phyloP scores from a whole-genome alignment of 2,329 filamentous ascomycete genomes.

The Curvularia sp. region DNA sequence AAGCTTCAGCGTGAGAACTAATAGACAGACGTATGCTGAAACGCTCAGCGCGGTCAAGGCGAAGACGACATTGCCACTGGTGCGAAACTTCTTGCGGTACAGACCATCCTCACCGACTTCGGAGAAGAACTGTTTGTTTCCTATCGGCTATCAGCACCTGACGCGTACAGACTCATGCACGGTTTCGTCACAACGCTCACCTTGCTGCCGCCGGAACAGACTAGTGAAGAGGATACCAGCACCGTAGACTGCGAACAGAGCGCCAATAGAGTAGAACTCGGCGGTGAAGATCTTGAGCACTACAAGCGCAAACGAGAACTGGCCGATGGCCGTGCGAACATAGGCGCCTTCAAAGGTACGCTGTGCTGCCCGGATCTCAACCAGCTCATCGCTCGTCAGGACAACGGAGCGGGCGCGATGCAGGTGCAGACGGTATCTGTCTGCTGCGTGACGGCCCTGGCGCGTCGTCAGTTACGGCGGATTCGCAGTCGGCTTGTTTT shows the following conservation, averaged over 20 bases:
- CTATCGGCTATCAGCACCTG: conserved; percentile 30
- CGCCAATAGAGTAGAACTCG: conserved; percentile 97
- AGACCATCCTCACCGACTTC: conserved; percentile 66
- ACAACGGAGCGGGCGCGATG: conserved; percentile 86
- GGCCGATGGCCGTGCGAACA: conserved; percentile 89
- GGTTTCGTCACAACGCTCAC: conserved; percentile 21
- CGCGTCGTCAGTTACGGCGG: conserved; percentile 1
- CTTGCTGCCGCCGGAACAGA: conserved; percentile 85
- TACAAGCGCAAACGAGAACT: conserved; percentile 94
- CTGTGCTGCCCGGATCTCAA: conserved; percentile 93
- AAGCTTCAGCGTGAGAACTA: conserved; percentile 65
- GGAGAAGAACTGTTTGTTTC: conserved; percentile 91
- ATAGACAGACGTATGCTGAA: conserved; percentile 66
- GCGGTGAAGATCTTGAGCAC: conserved; percentile 96
- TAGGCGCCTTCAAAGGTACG: conserved; percentile 98
- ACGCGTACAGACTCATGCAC: not conserved
- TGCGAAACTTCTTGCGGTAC: conserved; percentile 68
- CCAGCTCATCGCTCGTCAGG: conserved; percentile 82
- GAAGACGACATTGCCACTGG: conserved; percentile 71
- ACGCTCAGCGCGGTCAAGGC: conserved; percentile 68
- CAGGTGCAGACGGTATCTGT: conserved; percentile 78
- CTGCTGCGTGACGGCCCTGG: conserved; percentile 67
- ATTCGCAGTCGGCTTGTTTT: not conserved
- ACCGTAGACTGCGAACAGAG: conserved; percentile 91
- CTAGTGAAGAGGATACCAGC: conserved; percentile 83